Conservation (phyloP, 352 stramenopile species). For the Pythium rishiriense region DNA sequence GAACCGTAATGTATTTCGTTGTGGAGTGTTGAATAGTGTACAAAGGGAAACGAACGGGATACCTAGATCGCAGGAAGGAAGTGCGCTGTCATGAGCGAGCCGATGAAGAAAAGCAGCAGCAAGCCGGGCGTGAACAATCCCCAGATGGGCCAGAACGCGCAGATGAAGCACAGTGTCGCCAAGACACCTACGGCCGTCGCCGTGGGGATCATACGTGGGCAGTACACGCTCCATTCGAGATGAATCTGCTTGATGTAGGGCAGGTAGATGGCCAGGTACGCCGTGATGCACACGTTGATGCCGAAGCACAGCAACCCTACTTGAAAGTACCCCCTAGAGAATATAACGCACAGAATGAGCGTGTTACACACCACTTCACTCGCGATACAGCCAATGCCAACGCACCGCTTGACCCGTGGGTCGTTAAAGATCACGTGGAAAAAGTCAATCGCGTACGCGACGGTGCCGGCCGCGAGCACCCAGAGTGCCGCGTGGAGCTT, state of each 20-base stretch:
- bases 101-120: conserved; percentile 88
- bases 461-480: conserved; percentile 49
- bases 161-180: conserved; percentile 73
- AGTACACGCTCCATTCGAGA: conserved; percentile 92
- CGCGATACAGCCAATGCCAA: neutral
- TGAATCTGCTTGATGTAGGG: conserved; percentile 81
- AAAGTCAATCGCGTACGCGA: conserved; percentile 72
- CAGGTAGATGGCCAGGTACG: conserved; percentile 86
- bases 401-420: conserved; percentile 48
- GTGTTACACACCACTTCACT: neutral
- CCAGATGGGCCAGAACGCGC: conserved; percentile 91
- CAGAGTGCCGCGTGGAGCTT: conserved; percentile 77
- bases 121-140: conserved; percentile 91
- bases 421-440: conserved; percentile 71
- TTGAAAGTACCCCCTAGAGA: conserved; percentile 77
- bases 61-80: conserved; percentile 88
- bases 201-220: conserved; percentile 88
- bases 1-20: too few relatives aligned
- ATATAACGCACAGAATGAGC: conserved; percentile 7
- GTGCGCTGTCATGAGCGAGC: conserved; percentile 91
- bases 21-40: neutral
- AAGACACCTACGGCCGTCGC: conserved; percentile 78
- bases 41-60: neutral
- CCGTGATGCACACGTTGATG: conserved; percentile 85
- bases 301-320: conserved; percentile 74